These are phyloP conservation scores for Adansonia grandidieri DNA, from an alignment of 441 rosid genomes.

Conservation along the genomic window DNA sequence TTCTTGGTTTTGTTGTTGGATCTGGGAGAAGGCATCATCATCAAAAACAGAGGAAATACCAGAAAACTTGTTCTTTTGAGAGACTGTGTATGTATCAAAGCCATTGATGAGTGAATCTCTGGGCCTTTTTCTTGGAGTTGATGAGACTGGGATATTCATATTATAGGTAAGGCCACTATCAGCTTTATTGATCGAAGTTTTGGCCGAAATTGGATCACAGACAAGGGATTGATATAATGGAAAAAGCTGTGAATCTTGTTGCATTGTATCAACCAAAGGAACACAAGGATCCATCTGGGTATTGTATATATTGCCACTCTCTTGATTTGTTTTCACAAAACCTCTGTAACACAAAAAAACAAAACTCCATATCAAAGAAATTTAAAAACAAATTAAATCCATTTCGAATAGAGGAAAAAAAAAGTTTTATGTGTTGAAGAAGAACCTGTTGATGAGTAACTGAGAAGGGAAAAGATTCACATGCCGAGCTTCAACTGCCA, in stretches of 20 bases:
- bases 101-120: slow-evolving; percentile 40
- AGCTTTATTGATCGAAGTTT: slow-evolving; percentile 38
- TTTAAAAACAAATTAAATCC: neutral
- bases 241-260: slow-evolving; percentile 25
- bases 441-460: slow-evolving; percentile 38
- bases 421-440: neutral
- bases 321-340: slow-evolving; percentile 40
- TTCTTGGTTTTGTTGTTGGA: slow-evolving; percentile 50
- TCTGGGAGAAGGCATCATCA: slow-evolving; percentile 40
- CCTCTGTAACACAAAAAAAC: slow-evolving; percentile 29
- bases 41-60: slow-evolving; percentile 38
- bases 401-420: neutral
- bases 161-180: slow-evolving; percentile 51
- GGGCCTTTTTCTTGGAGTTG: slow-evolving; percentile 39
- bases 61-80: slow-evolving; percentile 34
- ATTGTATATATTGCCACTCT: slow-evolving; percentile 24
- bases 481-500: slow-evolving; percentile 57
- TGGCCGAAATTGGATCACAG: slow-evolving; percentile 36
- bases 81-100: slow-evolving; percentile 21
- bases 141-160: slow-evolving; percentile 27
- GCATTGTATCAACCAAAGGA: slow-evolving; percentile 31
- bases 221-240: slow-evolving; percentile 36
- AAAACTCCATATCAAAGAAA: neutral
- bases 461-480: slow-evolving; percentile 43
- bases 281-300: slow-evolving; percentile 39